phyloP scores from a whole-genome alignment of 1,284 basidiomycete genomes.

The Microbotryum lychnidis-dioicae region DNA sequence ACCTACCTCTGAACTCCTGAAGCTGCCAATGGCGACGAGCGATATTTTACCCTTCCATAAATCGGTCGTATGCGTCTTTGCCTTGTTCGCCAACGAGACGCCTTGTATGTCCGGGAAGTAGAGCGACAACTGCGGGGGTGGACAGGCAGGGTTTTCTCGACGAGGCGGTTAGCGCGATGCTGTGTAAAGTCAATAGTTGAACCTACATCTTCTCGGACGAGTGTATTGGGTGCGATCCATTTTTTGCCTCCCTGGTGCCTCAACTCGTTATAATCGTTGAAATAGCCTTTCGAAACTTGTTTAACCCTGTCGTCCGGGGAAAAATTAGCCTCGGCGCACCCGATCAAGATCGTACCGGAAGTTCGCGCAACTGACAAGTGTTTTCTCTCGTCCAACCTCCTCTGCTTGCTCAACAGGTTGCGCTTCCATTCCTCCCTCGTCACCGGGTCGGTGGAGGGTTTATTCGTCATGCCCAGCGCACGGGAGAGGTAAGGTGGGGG shows the following conservation, averaged over 20 bases:
- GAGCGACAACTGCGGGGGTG: constrained; percentile 44
- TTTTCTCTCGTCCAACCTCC: constrained; percentile 60
- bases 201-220: constrained; percentile 81
- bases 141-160: neutral
- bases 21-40: constrained; percentile 69
- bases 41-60: constrained; percentile 68
- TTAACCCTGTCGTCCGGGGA: constrained; percentile 54
- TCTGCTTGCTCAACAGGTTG: constrained; percentile 63
- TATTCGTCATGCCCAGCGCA: constrained; percentile 63
- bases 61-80: constrained; percentile 65
- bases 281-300: constrained; percentile 80
- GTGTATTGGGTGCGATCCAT: constrained; percentile 81
- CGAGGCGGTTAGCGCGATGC: neutral
- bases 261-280: constrained; percentile 76
- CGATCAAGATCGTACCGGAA: too few species aligned
- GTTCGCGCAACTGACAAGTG: constrained; percentile 52
- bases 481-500: constrained; percentile 54
- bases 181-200: neutral
- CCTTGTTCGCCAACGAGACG: constrained; percentile 49
- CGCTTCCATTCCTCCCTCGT: constrained; percentile 60
- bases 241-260: constrained; percentile 82
- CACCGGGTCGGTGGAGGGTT: constrained; percentile 50
- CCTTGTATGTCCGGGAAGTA: constrained; percentile 88
- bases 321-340: too few species aligned
- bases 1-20: constrained; percentile 73